phyloP scores from a whole-genome alignment of 2,329 filamentous ascomycete species.

The Penicillium polonicum region DNA sequence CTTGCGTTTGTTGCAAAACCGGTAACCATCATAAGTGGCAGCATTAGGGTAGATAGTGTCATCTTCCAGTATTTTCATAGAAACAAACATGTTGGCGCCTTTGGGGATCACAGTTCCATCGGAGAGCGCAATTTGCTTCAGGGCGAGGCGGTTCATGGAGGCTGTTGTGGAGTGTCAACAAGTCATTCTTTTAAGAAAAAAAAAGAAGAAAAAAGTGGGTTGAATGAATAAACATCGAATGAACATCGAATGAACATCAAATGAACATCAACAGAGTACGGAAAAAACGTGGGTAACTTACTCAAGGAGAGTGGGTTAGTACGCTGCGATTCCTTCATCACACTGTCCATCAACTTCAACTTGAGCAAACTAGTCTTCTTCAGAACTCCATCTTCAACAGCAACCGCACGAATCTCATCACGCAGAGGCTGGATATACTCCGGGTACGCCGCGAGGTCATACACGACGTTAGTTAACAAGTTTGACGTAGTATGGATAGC shows the following conservation, averaged over 20 bases:
- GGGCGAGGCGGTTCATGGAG: conserved; percentile 28
- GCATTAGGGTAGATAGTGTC: conserved; percentile 30
- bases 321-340: conserved; percentile 38
- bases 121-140: conserved; percentile 26
- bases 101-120: conserved; percentile 34
- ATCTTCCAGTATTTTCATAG: conserved; percentile 26
- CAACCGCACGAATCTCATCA: conserved; percentile 49
- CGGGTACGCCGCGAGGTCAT: conserved; percentile 53
- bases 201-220: too few relatives aligned
- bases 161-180: conserved; percentile 14
- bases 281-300: conserved; percentile 14
- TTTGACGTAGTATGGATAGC: conserved; percentile 39
- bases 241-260: neutral
- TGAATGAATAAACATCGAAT: neutral
- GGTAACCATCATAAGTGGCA: conserved; percentile 34
- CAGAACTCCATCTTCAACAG: conserved; percentile 43
- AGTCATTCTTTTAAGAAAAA: neutral
- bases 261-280: neutral
- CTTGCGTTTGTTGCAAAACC: conserved; percentile 35
- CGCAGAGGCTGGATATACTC: conserved; percentile 53
- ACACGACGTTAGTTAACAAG: conserved; percentile 50
- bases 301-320: conserved; percentile 27
- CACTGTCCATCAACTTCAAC: conserved; percentile 37
- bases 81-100: conserved; percentile 27
- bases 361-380: conserved; percentile 35